These are phyloP conservation scores for Wickerhamomyces pijperi DNA, from an alignment of 805 yeast species.

Conservation along the genomic window DNA sequence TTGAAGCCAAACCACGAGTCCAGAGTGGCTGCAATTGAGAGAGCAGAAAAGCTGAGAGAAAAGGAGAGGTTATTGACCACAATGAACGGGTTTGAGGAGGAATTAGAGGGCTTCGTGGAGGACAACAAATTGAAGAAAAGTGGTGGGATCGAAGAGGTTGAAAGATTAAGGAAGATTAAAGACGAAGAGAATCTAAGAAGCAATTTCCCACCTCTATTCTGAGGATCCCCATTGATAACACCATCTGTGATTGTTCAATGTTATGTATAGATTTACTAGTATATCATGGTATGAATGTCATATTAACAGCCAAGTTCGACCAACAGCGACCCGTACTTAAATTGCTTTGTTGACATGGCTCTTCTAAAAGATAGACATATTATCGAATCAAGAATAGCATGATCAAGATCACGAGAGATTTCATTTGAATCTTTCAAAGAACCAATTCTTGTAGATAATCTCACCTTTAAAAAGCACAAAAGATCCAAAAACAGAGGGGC, in stretches of 20 bases:
- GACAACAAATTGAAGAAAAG: constrained; percentile 65
- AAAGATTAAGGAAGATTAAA: constrained; percentile 51
- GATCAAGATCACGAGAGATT: too few relatives aligned
- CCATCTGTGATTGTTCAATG: constrained; percentile 12
- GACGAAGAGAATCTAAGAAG: constrained; percentile 63
- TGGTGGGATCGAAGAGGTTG: constrained; percentile 87
- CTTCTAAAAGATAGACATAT: too few relatives aligned
- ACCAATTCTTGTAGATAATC: too few relatives aligned
- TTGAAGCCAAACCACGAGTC: constrained; percentile 76
- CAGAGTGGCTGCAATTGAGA: constrained; percentile 79
- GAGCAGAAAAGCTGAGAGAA: constrained; percentile 73
- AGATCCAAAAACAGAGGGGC: too few relatives aligned
- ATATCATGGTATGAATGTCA: too few relatives aligned
- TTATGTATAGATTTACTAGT: too few relatives aligned
- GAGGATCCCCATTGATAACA: constrained; percentile 3
- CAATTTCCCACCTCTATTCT: constrained; percentile 24
- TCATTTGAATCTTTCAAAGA: too few relatives aligned
- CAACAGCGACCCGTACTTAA: too few relatives aligned
- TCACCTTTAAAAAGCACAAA: too few relatives aligned
- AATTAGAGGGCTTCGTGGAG: constrained; percentile 74
- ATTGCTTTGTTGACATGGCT: too few relatives aligned
- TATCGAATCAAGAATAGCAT: too few relatives aligned
- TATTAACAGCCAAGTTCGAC: too few relatives aligned
- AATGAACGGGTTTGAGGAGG: constrained; percentile 68
- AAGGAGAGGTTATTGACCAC: constrained; percentile 50